Base-by-base conservation (phyloP, 2,329 filamentous ascomycete species). In the Xylogone sp. region DNA sequence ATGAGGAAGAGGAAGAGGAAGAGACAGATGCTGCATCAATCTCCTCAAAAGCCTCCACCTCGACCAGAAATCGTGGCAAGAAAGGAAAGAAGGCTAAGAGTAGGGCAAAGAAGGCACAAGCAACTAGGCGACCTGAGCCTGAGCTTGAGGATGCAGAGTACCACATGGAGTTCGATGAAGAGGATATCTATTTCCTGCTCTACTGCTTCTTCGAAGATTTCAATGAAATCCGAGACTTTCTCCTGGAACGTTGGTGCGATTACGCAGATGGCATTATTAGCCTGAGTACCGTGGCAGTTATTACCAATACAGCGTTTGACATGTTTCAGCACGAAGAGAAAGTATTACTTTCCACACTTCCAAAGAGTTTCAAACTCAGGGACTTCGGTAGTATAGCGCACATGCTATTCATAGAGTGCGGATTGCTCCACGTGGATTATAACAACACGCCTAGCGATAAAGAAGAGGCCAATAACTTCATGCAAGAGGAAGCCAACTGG, bases 161-260 rank as follows among this genome's bases (percentile, higher is more conserved):
- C n/a, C n/a, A 39, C n/a, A 39, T 39, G 34, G 52, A 57, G 22
- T 52, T 56, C 10, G 57, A 57, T 1, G 56, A 56, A 1, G 55
- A 60, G 5, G 64, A 68, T 27, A 46, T 62, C 34, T 67, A 65
- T 54, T 65, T 69, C 62, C 57, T 68, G 46, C 53, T 69, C 20
- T 67, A 68, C 45, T 68, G 65, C 53, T 66, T 68, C 51, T 69
- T 69, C 51, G 63, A 64, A 16, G 67, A 68, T 50, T 68, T 65
- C 54, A 68, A 65, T 49, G 31, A 45, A 29, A 62, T 68, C 48
- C 59, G 64, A 18, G 60, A 62, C 31, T 61, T 65, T 46, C 50
- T 69, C 5, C 47, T 52, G 6, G 66, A 68, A 43, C 56, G 60
- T 12, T 69, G 65, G 65, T 63, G 61, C 48, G 66, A 69, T 43